Evolutionary conservation across 106 monocot genomes (phyloP).

Genomic region (Xerophyta viscosa): DNA sequence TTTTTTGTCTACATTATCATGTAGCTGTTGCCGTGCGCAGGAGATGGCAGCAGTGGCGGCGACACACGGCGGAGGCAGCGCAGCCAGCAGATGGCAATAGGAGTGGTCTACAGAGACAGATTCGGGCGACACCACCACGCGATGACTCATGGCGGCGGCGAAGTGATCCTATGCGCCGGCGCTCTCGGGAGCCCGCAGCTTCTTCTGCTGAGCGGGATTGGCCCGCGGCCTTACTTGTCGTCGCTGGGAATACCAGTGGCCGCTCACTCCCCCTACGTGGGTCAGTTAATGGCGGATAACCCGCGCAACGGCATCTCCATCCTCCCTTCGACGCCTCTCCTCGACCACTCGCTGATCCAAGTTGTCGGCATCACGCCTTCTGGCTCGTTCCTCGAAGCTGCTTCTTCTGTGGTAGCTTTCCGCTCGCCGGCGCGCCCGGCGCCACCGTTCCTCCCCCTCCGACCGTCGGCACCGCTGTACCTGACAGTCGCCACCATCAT

Average conservation of each 20-base stretch:
- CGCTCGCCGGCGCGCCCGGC: slow-evolving; percentile 13
- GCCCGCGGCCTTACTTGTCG: slow-evolving; percentile 52
- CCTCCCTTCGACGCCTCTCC: slow-evolving; percentile 46
- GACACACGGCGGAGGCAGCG: neutral
- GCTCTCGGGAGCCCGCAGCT: slow-evolving; percentile 87
- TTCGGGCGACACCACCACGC: slow-evolving; percentile 51
- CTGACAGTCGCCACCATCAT: slow-evolving; percentile 69
- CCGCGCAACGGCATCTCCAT: slow-evolving; percentile 84
- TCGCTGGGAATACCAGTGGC: slow-evolving; percentile 66
- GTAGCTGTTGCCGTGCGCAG: neutral
- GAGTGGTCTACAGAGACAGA: slow-evolving; percentile 64
- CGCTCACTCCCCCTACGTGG: slow-evolving; percentile 43
- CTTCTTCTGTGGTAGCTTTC: slow-evolving; percentile 67
- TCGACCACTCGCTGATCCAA: slow-evolving; percentile 88
- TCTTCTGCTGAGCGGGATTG: slow-evolving; percentile 82
- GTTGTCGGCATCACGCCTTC: slow-evolving; percentile 61
- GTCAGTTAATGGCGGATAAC: slow-evolving; percentile 68
- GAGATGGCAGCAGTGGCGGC: neutral
- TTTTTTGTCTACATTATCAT: neutral
- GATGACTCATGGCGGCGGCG: slow-evolving; percentile 39
- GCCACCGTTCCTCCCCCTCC: slow-evolving; percentile 22
- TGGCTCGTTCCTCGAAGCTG: slow-evolving; percentile 68
- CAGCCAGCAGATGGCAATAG: slow-evolving; percentile 26
- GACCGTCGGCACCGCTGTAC: slow-evolving; percentile 32
- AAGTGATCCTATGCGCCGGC: slow-evolving; percentile 68